Conservation (phyloP, 768 basidiomycete species). For the Boletus reticuloceps region DNA sequence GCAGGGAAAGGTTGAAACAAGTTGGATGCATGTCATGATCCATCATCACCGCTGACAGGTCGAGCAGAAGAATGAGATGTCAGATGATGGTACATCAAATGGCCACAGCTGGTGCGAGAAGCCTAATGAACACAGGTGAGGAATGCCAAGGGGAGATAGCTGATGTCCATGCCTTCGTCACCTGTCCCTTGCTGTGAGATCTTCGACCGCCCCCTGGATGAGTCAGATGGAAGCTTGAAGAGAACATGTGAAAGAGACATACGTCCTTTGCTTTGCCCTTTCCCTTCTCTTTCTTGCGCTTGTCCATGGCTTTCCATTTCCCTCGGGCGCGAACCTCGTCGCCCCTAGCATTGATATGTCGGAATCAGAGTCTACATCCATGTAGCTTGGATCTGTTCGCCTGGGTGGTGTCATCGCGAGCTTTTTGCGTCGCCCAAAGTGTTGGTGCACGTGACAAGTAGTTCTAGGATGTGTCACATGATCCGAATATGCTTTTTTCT, state of each 20-base stretch:
- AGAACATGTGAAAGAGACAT: slow-evolving; percentile 8
- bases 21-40: slow-evolving; percentile 96
- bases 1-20: slow-evolving; percentile 85
- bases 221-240: slow-evolving; percentile 3
- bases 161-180: slow-evolving; percentile 63
- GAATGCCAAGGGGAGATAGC: background rate
- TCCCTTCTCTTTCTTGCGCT: slow-evolving; percentile 53
- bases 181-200: slow-evolving; percentile 80
- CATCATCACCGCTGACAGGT: slow-evolving; percentile 88
- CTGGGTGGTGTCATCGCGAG: slow-evolving; percentile 24
- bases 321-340: slow-evolving; percentile 46
- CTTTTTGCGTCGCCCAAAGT: no score
- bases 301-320: slow-evolving; percentile 52
- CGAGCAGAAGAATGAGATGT: slow-evolving; percentile 91
- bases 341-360: slow-evolving; percentile 62
- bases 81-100: slow-evolving; percentile 95
- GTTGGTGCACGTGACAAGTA: background rate
- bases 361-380: slow-evolving; percentile 68
- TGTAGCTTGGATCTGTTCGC: slow-evolving; percentile 35
- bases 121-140: slow-evolving; percentile 38
- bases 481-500: no score
- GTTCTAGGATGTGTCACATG: background rate
- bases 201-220: slow-evolving; percentile 69
- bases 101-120: slow-evolving; percentile 79
- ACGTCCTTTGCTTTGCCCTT: slow-evolving; percentile 35